Evolutionary conservation across 208 protist genomes (phyloP).

Genomic region (Trypanosoma melophagium): DNA sequence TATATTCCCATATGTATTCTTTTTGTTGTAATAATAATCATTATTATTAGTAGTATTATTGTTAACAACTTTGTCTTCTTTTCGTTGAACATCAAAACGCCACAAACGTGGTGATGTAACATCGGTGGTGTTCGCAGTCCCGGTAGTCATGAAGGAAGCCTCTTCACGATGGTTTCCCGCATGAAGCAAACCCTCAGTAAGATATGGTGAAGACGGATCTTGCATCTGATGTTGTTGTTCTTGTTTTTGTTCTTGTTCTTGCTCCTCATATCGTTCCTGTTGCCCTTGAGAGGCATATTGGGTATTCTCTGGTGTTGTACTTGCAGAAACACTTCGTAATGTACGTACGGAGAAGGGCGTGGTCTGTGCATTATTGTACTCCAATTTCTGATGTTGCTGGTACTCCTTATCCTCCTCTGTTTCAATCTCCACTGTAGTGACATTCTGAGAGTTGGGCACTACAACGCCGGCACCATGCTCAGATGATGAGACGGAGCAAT

Average conservation of each 20-base stretch:
- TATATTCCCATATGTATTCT: too few relatives aligned
- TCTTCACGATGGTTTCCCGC: conserved; percentile 6
- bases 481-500: background rate
- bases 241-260: too few relatives aligned
- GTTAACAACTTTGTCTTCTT: conserved; percentile 3
- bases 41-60: too few relatives aligned
- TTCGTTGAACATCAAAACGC: conserved; percentile 5
- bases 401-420: conserved; percentile 29
- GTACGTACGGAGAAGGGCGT: background rate
- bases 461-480: background rate
- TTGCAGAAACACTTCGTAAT: background rate
- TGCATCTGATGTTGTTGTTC: background rate
- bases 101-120: conserved; percentile 6
- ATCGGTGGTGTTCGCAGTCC: conserved; percentile 6
- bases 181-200: background rate
- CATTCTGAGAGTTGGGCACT: background rate
- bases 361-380: too few relatives aligned
- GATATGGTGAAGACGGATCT: too few relatives aligned
- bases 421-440: conserved; percentile 12
- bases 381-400: background rate
- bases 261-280: too few relatives aligned
- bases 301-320: too few relatives aligned
- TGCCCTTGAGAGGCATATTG: too few relatives aligned
- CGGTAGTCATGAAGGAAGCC: conserved; percentile 10
- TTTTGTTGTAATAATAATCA: too few relatives aligned